These are phyloP conservation scores for Linnemannia schmuckeri DNA, from an alignment of 192 early-diverging fungal species.

Conservation along the genomic window DNA sequence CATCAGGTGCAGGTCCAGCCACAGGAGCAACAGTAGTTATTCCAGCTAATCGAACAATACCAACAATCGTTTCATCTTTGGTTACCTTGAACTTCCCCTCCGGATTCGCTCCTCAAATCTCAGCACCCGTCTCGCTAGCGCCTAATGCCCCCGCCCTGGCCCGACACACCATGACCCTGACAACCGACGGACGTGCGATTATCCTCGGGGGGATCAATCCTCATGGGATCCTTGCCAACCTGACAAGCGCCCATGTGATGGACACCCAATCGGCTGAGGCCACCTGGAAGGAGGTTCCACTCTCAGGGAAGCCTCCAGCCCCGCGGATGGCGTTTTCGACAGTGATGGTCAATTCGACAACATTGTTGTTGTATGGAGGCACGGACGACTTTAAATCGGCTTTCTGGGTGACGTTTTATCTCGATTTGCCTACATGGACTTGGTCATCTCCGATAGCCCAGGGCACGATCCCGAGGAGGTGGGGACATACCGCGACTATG, in stretches of 20 bases:
- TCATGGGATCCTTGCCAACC: constrained; percentile 8
- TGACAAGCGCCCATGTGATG: constrained; percentile 30
- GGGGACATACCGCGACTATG: constrained; percentile 50
- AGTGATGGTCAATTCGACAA: constrained; percentile 40
- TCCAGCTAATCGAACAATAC: neutral
- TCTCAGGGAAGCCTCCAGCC: constrained; percentile 25
- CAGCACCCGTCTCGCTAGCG: constrained; percentile 21
- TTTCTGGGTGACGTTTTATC: constrained; percentile 34
- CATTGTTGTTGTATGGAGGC: constrained; percentile 32
- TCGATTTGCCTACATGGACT: constrained; percentile 33
- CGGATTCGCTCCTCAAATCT: neutral
- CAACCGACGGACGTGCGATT: constrained; percentile 25
- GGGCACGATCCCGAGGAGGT: constrained; percentile 21
- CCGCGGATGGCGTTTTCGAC: constrained; percentile 28
- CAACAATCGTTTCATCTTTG: constrained; percentile 27
- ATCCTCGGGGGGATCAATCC: constrained; percentile 36
- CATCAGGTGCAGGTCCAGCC: neutral
- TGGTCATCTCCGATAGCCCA: constrained; percentile 31
- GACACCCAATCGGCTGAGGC: constrained; percentile 29
- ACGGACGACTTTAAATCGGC: constrained; percentile 27
- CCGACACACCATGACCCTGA: constrained; percentile 44
- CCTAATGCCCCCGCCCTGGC: constrained; percentile 27
- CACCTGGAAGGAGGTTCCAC: constrained; percentile 14
- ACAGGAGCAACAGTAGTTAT: neutral
- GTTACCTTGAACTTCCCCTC: constrained; percentile 16